Percentiles rank a stretch among this genome's conserved stretches.
Evolutionary conservation across 805 yeast genomes (phyloP).

Genomic region (Candida argentea): DNA sequence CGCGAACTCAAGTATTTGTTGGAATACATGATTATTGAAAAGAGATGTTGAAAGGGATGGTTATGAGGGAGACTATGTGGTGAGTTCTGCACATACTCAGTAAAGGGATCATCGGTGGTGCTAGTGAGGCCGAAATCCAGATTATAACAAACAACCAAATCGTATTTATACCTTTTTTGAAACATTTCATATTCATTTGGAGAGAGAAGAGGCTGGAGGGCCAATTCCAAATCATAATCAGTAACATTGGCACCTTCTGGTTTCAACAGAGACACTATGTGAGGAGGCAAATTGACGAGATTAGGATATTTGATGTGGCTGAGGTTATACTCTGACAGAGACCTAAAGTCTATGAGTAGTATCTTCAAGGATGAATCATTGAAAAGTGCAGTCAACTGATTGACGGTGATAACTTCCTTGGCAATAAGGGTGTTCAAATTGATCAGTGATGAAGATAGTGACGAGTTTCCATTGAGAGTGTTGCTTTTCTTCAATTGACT

Average conservation of each 20-base stretch:
- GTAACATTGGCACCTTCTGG: conserved; percentile 24
- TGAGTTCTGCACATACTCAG: conserved; percentile 25
- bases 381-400: conserved; percentile 9
- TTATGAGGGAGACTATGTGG: conserved; percentile 24
- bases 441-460: background rate
- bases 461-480: background rate
- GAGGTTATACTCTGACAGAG: conserved; percentile 45
- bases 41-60: conserved; percentile 50
- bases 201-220: conserved; percentile 48
- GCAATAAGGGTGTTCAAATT: conserved; percentile 1
- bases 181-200: conserved; percentile 46
- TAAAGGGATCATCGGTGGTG: conserved; percentile 8
- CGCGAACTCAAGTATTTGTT: conserved; percentile 24
- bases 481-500: conserved; percentile 8
- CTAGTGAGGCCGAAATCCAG: conserved; percentile 23
- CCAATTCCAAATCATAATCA: conserved; percentile 58
- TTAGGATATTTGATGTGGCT: conserved; percentile 55
- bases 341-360: conserved; percentile 65
- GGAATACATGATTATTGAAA: conserved; percentile 20
- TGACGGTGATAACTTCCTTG: conserved; percentile 11
- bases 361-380: conserved; percentile 11
- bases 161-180: conserved; percentile 41
- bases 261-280: conserved; percentile 9
- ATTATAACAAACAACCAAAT: conserved; percentile 59
- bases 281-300: conserved; percentile 69